phyloP scores from a whole-genome alignment of 179 eudicot species.

The Beta lomatogona region DNA sequence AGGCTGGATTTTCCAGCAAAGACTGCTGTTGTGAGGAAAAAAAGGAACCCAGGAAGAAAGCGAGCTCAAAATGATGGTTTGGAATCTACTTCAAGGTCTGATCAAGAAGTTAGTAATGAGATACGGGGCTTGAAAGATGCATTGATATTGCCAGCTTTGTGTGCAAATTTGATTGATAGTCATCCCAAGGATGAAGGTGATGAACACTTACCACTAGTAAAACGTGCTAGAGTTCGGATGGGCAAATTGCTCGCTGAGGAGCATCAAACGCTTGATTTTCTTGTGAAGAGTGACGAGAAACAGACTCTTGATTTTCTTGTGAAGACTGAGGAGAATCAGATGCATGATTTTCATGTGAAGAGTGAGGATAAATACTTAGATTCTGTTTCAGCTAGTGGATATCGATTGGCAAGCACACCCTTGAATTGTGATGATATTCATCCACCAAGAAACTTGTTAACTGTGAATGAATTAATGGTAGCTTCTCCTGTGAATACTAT shows the following conservation, averaged over 20 bases:
- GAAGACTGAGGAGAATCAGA: constrained; percentile 44
- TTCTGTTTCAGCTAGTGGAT: constrained; percentile 26
- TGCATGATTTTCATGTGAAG: constrained; percentile 37
- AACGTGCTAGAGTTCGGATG: constrained; percentile 96
- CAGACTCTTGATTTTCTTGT: constrained; percentile 36
- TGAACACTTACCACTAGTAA: constrained; percentile 87
- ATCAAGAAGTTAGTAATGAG: constrained; percentile 37
- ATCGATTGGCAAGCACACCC: constrained; percentile 29
- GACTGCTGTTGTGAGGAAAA: constrained; percentile 60
- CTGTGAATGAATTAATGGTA: constrained; percentile 23
- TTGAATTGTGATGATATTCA: constrained; percentile 37
- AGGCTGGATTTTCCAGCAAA: constrained; percentile 56
- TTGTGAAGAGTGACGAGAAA: constrained; percentile 44
- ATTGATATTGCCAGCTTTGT: constrained; percentile 22
- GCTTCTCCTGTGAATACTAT: constrained; percentile 31
- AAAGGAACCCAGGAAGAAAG: constrained; percentile 81
- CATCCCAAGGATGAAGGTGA: constrained; percentile 75
- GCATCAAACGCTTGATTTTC: constrained; percentile 38
- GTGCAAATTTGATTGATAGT: constrained; percentile 35
- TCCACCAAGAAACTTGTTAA: constrained; percentile 29
- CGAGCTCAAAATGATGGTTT: constrained; percentile 47
- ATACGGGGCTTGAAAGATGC: constrained; percentile 29
- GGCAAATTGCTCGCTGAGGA: constrained; percentile 60
- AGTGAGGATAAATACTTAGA: constrained; percentile 44
- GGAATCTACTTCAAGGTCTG: constrained; percentile 36